Evolutionary conservation across 495 filamentous ascomycete species (phyloP), one percentile per base, ranked within the genome.

Genomic region (Neurospora sp.): DNA sequence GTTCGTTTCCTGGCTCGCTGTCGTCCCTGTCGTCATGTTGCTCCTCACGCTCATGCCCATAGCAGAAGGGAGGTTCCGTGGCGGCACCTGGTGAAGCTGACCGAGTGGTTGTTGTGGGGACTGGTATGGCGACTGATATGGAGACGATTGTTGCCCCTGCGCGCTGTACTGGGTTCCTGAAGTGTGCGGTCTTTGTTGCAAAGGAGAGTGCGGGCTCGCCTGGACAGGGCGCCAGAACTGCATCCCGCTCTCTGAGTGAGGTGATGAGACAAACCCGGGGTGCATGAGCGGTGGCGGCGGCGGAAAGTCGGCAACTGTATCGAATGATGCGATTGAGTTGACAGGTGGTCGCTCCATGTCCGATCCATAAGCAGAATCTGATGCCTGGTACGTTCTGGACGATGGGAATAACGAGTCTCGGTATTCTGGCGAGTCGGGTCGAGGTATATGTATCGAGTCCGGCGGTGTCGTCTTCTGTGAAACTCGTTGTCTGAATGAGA

Each of bases 131-230:
- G 54, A 66, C 54, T 66, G 54, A 66, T 66, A 66, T 9, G 54
- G 27, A 7, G 54, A 18, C 12, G n/a, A 20, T 4, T 18, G 27
- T 35, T 66, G 54, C 6, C 54, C 54, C 12, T 66, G 54, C 54
- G 27, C 54, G 14, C 54, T 66, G 27, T 66, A 66, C 27, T 66
- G 54, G 62, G 78, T 78, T 74, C 84, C 79, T 31, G 85, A 83
- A 6, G 87, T 89, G 80, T 87, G 87, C 10, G 87, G 87, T 35
- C 87, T 76, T 78, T 89, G 85, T 72, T 87, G 87, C 11, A 88
- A 72, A 31, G 87, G 86, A 14, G 87, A 89, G 73, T 89, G 84
- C 23, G 87, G 87, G 42, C 82, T 86, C 14, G 85, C 86, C n/a
- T 84, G 84, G 1, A 88, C 87, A 1, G 87, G 87, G 10, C 82